Evolutionary conservation across 768 basidiomycete species (phyloP), one percentile per base, ranked within the genome.

Genomic region (Xerocomellus intermedius): DNA sequence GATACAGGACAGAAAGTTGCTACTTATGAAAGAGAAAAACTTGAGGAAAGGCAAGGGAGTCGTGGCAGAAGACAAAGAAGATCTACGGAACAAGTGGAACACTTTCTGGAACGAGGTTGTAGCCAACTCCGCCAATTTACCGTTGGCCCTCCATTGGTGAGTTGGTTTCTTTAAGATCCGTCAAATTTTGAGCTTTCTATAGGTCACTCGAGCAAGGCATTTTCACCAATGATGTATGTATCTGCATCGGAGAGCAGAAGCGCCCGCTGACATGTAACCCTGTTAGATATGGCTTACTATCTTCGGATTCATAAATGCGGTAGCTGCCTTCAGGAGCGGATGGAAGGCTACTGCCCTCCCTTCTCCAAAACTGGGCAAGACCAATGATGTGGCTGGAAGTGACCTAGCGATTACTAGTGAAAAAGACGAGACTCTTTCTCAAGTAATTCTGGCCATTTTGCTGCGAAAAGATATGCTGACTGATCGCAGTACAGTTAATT

Each of bases 141-240:
- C 92, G 4, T 69, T 91, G 47, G 89, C 92, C 3, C 69, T 92
- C 52, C 94, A 96, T 67, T 94, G 91, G 93, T 91, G 59, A 50
- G 81, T 57, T 36, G 22, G 17, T 30, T 55, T 35, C 24, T 50
- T 16, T 14, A 33, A 24, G 16, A 33, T 39, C 30, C 4, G 8
- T 48, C 32, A 13, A 14, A 51, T 28, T 47, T 58, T 22, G 50
- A 22, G 13, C 32, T 42, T 53, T 32, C 35, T 44, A 17, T 50
- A 91, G 89, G 86, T 91, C 89, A 9, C 59, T 85, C 48, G 77
- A 85, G 60, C 75, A 77, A 28, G 87, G 86, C n/a, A 64, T 89
- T 5, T 84, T 89, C 61, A 76, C 77, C 52, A 82, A 84, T 63
- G 82, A 86, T 42, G 87, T 88, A 60, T 43, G 81, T 67, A n/a